phyloP scores from a whole-genome alignment of 1,284 basidiomycete species.

The Lentinula novae-zelandiae region DNA sequence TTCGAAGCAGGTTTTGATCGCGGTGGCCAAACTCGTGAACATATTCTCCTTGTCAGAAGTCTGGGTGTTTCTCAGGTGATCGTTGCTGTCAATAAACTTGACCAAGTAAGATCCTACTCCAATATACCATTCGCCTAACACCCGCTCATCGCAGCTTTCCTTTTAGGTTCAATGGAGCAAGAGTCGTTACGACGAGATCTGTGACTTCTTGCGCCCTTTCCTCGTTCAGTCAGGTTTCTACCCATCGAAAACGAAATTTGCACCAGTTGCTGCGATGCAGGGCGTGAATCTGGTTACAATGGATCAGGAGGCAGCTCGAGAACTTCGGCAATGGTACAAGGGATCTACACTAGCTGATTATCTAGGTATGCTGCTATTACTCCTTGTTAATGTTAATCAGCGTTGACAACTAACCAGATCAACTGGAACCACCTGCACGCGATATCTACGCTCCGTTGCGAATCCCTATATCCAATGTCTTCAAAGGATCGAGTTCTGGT shows the following conservation, averaged over 20 bases:
- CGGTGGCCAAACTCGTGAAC: slow-evolving; percentile 96
- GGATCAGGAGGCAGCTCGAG: slow-evolving; percentile 43
- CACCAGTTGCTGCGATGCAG: slow-evolving; percentile 88
- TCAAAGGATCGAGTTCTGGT: slow-evolving; percentile 84
- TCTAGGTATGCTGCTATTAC: slow-evolving; percentile 53
- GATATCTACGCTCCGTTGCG: slow-evolving; percentile 79
- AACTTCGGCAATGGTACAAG: slow-evolving; percentile 74
- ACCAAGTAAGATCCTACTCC: slow-evolving; percentile 55
- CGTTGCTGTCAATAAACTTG: slow-evolving; percentile 94
- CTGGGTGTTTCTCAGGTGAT: slow-evolving; percentile 93
- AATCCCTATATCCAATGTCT: slow-evolving; percentile 93
- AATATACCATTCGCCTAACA: neutral
- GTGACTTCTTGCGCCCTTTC: slow-evolving; percentile 74
- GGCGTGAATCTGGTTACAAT: slow-evolving; percentile 80
- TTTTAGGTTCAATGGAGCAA: slow-evolving; percentile 79
- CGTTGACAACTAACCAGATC: slow-evolving; percentile 45
- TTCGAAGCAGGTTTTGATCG: slow-evolving; percentile 96
- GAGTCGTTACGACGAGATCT: slow-evolving; percentile 85
- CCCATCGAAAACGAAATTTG: slow-evolving; percentile 73
- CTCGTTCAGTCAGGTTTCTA: slow-evolving; percentile 86
- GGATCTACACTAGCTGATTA: slow-evolving; percentile 85
- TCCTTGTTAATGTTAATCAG: neutral
- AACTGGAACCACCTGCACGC: slow-evolving; percentile 77
- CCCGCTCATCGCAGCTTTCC: neutral
- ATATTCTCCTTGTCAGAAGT: slow-evolving; percentile 88